Conservation (phyloP, 2,329 filamentous ascomycete genomes). For the Nigrospora oryzae region DNA sequence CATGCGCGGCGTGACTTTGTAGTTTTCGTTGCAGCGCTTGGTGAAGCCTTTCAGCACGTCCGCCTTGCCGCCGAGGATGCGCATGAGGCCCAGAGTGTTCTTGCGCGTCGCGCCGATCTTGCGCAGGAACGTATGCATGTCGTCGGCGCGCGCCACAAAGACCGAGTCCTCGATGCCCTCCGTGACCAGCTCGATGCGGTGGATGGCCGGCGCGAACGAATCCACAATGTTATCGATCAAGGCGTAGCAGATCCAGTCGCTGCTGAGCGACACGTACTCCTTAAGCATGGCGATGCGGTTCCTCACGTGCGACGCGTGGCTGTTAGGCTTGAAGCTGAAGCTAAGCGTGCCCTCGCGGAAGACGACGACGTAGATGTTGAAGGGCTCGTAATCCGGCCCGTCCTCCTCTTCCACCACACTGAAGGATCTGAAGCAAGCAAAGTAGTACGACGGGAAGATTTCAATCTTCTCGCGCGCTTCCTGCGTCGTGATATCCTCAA, state of each 20-base stretch:
- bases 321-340: slow-evolving; percentile 85
- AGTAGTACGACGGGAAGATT: slow-evolving; percentile 95
- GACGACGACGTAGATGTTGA: slow-evolving; percentile 94
- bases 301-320: slow-evolving; percentile 80
- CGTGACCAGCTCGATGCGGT: slow-evolving; percentile 77
- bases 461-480: slow-evolving; percentile 98
- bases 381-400: slow-evolving; percentile 80
- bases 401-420: slow-evolving; percentile 68
- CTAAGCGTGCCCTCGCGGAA: slow-evolving; percentile 92
- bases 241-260: slow-evolving; percentile 98
- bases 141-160: slow-evolving; percentile 83
- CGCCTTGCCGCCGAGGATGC: slow-evolving; percentile 92
- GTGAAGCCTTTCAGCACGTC: slow-evolving; percentile 96
- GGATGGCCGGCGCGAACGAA: slow-evolving; percentile 84
- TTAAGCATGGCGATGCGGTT: slow-evolving; percentile 87
- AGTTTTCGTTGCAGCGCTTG: slow-evolving; percentile 97
- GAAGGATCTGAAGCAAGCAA: slow-evolving; percentile 95
- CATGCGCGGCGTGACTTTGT: slow-evolving; percentile 87
- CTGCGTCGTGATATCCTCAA: slow-evolving; percentile 91
- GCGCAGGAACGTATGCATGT: slow-evolving; percentile 79
- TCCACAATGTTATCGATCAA: slow-evolving; percentile 98
- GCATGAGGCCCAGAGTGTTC: slow-evolving; percentile 88
- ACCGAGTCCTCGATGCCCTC: slow-evolving; percentile 94
- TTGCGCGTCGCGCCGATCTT: slow-evolving; percentile 87
- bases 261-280: slow-evolving; percentile 89